phyloP scores from a whole-genome alignment of 2,329 filamentous ascomycete genomes.

The Gremmenia infestans region DNA sequence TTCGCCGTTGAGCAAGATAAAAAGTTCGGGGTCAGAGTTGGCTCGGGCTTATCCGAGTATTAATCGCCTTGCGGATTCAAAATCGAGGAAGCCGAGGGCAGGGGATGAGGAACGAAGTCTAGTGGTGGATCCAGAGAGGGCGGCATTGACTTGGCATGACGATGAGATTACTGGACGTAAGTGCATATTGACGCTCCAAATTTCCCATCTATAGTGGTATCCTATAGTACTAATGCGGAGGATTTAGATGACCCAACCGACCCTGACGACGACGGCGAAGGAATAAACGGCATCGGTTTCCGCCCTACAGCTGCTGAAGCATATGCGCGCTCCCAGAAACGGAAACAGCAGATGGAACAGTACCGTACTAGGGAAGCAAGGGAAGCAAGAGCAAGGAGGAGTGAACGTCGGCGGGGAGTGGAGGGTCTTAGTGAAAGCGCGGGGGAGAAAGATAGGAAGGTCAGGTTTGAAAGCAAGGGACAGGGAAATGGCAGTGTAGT shows the following conservation, averaged over 20 bases:
- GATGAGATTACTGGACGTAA: constrained; percentile 58
- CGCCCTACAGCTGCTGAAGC: constrained; percentile 58
- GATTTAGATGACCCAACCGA: constrained; percentile 50
- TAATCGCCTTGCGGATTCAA: constrained; percentile 27
- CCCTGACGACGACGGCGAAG: constrained; percentile 61
- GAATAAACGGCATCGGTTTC: constrained; percentile 65
- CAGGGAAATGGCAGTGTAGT: too few species aligned
- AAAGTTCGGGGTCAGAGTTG: constrained; percentile 9
- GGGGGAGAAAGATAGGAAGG: constrained; percentile 23
- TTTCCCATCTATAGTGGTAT: too few species aligned
- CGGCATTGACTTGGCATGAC: constrained; percentile 61
- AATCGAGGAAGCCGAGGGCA: constrained; percentile 17
- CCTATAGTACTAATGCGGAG: too few species aligned
- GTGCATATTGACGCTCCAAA: too few species aligned
- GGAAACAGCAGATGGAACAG: constrained; percentile 56
- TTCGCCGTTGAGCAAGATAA: constrained; percentile 6
- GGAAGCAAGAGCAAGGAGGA: constrained; percentile 53
- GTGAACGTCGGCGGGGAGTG: constrained; percentile 41
- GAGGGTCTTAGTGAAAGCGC: constrained; percentile 14
- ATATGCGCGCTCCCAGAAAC: constrained; percentile 50
- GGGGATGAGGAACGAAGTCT: constrained; percentile 6
- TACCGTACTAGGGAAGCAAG: constrained; percentile 58
- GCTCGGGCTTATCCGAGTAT: constrained; percentile 26
- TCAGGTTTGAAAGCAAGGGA: constrained; percentile 19
- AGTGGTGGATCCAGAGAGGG: constrained; percentile 35